Conservation (phyloP, 1,139 yeast genomes). For the Yamadazyma atlantica region DNA sequence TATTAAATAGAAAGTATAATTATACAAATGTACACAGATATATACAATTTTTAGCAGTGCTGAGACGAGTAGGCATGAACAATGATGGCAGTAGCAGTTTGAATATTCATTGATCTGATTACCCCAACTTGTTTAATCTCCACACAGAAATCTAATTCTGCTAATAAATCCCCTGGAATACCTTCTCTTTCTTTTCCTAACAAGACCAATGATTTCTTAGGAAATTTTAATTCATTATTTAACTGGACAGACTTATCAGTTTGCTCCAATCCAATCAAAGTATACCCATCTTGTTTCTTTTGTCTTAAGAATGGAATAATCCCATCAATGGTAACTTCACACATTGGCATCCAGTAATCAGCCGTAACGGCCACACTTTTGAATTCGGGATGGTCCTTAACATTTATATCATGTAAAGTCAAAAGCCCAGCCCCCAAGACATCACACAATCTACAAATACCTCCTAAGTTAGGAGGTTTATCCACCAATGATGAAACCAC, state of each 20-base stretch:
- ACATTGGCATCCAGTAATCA: conserved; percentile 93
- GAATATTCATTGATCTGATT: conserved; percentile 92
- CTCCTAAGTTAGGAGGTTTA: conserved; percentile 90
- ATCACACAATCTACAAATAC: conserved; percentile 88
- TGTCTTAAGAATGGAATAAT: conserved; percentile 56
- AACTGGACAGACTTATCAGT: conserved; percentile 82
- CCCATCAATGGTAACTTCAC: conserved; percentile 63
- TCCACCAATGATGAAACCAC: conserved; percentile 89
- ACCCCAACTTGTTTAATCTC: conserved; percentile 93
- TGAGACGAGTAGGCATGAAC: conserved; percentile 89
- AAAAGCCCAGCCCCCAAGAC: conserved; percentile 86
- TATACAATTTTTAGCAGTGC: conserved; percentile 44
- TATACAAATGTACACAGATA: no score
- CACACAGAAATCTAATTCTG: conserved; percentile 82
- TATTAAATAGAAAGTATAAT: conserved; percentile 4
- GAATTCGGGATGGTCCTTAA: conserved; percentile 67
- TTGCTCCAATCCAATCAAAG: conserved; percentile 87
- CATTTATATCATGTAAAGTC: conserved; percentile 69
- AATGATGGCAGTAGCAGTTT: conserved; percentile 92
- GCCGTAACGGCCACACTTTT: conserved; percentile 91
- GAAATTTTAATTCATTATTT: conserved; percentile 64
- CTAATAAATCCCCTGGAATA: conserved; percentile 80
- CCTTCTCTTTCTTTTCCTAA: conserved; percentile 91
- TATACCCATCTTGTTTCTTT: conserved; percentile 78
- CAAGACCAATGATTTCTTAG: conserved; percentile 71